Evolutionary conservation across 2,329 filamentous ascomycete species (phyloP), one percentile per base, ranked within the genome.

Genomic region (Coniochaeta sp.): DNA sequence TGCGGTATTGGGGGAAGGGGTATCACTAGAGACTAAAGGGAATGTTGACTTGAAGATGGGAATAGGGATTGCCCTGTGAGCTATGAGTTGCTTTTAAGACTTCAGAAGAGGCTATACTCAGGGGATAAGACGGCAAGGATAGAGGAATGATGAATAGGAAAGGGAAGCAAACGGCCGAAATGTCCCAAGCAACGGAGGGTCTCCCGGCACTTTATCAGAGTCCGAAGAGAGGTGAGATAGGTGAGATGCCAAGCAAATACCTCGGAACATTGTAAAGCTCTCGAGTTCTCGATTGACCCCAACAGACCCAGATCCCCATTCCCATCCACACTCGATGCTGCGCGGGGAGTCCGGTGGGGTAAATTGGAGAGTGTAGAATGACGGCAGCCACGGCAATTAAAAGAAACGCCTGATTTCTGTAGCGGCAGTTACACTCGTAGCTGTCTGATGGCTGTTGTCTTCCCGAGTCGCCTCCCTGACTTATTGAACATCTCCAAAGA

Each of bases 301-400:
- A 42, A 42, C 18, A 18, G 38, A 14, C 20, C 38, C 38, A 42
- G 38, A 42, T 42, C n/a, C n/a, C n/a, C n/a, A 32, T n/a, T n/a
- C 9, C 9, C n/a, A 32, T 32, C 30, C 30, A 32, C 30, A n/a
- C n/a, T n/a, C 30, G n/a, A 32, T 9, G n/a, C n/a, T 9, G 45
- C 26, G 45, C 45, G 45, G 45, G 45, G 45, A 48, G 30, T 30
- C 45, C 26, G 28, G 45, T 48, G 45, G 45, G 45, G 45, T 48
- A 48, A 48, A 48, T 31, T 22, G 45, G 45, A 26, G 26, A 6
- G 5, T 16, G 18, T 4, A 8, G 10, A 9, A 18, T 38, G 27
- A 12, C 27, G 27, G 27, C 27, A 30, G 27, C 12, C 18, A 26
- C 38, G 38, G 38, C 38, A 42, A n/a, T 42, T 42, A 42, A 22